phyloP scores from a whole-genome alignment of 805 yeast species.

The Candida andamanensis region DNA sequence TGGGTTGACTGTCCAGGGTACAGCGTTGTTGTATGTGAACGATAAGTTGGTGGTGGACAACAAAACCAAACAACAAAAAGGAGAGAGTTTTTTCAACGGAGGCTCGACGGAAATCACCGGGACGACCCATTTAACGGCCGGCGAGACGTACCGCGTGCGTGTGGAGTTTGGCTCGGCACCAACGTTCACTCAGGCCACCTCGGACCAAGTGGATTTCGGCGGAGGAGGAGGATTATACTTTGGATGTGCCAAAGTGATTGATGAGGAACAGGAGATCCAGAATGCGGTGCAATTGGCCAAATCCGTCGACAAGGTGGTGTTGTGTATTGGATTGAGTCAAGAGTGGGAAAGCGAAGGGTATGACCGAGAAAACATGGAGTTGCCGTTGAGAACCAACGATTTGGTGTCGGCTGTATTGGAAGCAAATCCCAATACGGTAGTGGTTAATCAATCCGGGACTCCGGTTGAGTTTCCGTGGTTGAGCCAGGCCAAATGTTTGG shows the following conservation, averaged over 20 bases:
- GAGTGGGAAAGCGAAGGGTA: slow-evolving; percentile 33
- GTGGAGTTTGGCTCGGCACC: slow-evolving; percentile 44
- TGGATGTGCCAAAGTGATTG: slow-evolving; percentile 21
- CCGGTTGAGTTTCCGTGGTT: slow-evolving; percentile 32
- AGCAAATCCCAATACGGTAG: slow-evolving; percentile 26
- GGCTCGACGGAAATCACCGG: slow-evolving; percentile 47
- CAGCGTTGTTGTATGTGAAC: slow-evolving; percentile 50
- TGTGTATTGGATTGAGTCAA: slow-evolving; percentile 23
- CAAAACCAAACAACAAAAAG: slow-evolving; percentile 45
- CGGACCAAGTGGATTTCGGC: slow-evolving; percentile 12
- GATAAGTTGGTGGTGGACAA: slow-evolving; percentile 52
- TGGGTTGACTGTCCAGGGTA: slow-evolving; percentile 49
- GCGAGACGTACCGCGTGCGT: slow-evolving; percentile 37
- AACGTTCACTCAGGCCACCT: slow-evolving; percentile 8
- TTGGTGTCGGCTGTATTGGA: slow-evolving; percentile 21
- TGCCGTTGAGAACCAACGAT: slow-evolving; percentile 18
- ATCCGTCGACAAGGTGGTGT: slow-evolving; percentile 27
- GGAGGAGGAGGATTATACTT: slow-evolving; percentile 22
- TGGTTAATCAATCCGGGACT: slow-evolving; percentile 32
- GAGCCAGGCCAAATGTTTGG: slow-evolving; percentile 17
- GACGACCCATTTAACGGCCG: slow-evolving; percentile 34
- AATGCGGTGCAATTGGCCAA: slow-evolving; percentile 22
- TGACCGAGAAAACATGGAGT: slow-evolving; percentile 26
- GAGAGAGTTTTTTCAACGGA: slow-evolving; percentile 44
- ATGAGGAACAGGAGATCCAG: slow-evolving; percentile 21